Conservation (phyloP, 2,329 filamentous ascomycete species). For the Aplosporella prunicola region DNA sequence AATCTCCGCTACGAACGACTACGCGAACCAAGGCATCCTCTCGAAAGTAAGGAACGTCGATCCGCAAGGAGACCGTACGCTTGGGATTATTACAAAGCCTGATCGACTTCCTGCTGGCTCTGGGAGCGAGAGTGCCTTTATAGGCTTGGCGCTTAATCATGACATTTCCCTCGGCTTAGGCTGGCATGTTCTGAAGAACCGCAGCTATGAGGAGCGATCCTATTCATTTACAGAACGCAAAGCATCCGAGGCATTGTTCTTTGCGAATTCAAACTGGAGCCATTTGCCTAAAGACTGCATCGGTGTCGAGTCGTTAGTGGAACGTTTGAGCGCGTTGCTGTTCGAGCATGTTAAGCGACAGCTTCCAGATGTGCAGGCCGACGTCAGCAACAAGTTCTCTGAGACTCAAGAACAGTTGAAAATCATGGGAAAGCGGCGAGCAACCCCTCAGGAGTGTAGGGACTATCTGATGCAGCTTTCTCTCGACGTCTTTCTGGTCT, state of each 20-base stretch:
- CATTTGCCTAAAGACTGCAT: constrained; percentile 23
- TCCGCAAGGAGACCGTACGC: constrained; percentile 35
- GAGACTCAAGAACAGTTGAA: no score
- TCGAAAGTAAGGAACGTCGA: constrained; percentile 41
- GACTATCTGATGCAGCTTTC: no score
- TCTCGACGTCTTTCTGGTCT: no score
- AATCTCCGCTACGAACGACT: constrained; percentile 33
- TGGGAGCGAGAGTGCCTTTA: constrained; percentile 31
- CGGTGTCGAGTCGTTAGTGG: constrained; percentile 42
- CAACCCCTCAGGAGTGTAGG: no score
- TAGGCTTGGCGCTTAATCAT: constrained; percentile 31
- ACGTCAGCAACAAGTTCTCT: constrained; percentile 22
- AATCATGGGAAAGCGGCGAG: no score
- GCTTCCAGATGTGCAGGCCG: constrained; percentile 24
- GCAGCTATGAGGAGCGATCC: constrained; percentile 12
- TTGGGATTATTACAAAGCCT: constrained; percentile 49
- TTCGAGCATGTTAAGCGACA: constrained; percentile 26
- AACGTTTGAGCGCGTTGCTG: constrained; percentile 44
- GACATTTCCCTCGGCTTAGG: constrained; percentile 35
- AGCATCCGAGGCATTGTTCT: constrained; percentile 1
- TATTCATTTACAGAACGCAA: constrained; percentile 1
- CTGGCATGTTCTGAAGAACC: constrained; percentile 48
- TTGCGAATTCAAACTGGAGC: constrained; percentile 14
- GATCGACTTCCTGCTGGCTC: constrained; percentile 34
- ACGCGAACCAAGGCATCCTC: constrained; percentile 49